These are phyloP conservation scores for Sporobolomyces roseus DNA, from an alignment of 768 basidiomycete species.

Conservation along the genomic window DNA sequence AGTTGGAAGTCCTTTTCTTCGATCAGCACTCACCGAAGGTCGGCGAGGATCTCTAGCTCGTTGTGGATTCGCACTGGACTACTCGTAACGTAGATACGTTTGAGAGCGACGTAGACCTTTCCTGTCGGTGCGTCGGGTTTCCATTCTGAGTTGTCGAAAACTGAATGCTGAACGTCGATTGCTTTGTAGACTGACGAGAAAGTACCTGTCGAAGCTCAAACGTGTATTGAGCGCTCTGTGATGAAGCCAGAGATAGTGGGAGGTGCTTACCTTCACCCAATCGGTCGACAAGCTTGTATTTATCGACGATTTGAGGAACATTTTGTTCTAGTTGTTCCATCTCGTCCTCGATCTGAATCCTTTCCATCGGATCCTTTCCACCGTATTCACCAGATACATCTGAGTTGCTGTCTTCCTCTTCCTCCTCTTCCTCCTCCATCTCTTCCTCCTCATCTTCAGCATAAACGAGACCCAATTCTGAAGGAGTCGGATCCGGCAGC, in stretches of 20 bases:
- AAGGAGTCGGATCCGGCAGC: no score
- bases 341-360: conserved; percentile 52
- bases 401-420: conserved; percentile 14
- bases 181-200: conserved; percentile 99
- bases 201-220: conserved; percentile 58
- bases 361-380: conserved; percentile 34
- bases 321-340: conserved; percentile 65
- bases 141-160: conserved; percentile 58
- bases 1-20: no score
- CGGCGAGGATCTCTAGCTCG: conserved; percentile 84
- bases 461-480: no score
- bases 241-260: background rate
- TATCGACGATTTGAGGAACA: conserved; percentile 62
- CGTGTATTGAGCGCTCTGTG: background rate
- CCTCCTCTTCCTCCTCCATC: background rate
- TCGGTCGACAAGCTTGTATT: conserved; percentile 80
- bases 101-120: conserved; percentile 76
- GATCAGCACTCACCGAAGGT: conserved; percentile 54
- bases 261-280: conserved; percentile 65
- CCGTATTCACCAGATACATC: conserved; percentile 5
- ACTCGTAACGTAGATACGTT: conserved; percentile 95
- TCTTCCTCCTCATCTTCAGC: background rate
- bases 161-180: conserved; percentile 66
- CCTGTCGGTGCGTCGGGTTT: conserved; percentile 42
- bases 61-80: conserved; percentile 87